These are phyloP conservation scores for Hydnum rufescens DNA, from an alignment of 768 basidiomycete species.

Conservation along the genomic window DNA sequence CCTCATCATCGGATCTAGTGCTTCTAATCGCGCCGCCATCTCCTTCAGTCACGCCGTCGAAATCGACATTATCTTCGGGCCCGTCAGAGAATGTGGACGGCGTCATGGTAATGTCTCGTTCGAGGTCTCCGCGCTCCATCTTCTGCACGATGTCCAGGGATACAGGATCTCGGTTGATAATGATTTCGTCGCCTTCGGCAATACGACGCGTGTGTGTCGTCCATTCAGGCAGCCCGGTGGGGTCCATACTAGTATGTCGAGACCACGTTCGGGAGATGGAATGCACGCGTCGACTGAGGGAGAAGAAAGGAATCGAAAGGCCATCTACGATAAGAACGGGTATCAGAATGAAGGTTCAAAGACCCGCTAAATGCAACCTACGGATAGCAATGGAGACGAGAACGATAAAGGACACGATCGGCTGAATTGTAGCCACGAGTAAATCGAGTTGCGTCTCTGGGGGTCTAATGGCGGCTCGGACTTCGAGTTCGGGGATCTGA, in stretches of 20 bases:
- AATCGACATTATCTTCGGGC: not conserved
- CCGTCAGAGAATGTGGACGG: constrained; percentile 10
- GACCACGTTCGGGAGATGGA: constrained; percentile 83
- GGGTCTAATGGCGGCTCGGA: constrained; percentile 12
- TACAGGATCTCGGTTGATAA: constrained; percentile 57
- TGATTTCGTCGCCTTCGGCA: constrained; percentile 49
- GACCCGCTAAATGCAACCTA: constrained; percentile 19
- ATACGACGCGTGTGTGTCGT: constrained; percentile 55
- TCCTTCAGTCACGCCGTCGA: constrained; percentile 23
- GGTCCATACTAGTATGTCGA: constrained; percentile 34
- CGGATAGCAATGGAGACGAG: constrained; percentile 73
- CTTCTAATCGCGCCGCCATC: constrained; percentile 4
- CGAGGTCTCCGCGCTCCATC: constrained; percentile 12
- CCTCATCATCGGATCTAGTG: not conserved
- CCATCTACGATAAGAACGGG: constrained; percentile 29
- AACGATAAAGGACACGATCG: constrained; percentile 90
- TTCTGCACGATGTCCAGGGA: constrained; percentile 14
- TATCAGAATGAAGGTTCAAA: not conserved
- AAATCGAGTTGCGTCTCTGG: constrained; percentile 40
- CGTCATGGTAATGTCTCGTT: constrained; percentile 12
- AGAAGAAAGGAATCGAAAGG: constrained; percentile 86
- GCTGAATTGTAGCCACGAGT: constrained; percentile 62
- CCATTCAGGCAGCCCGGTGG: constrained; percentile 51
- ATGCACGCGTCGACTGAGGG: constrained; percentile 80
- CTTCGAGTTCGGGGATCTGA: constrained; percentile 27